Evolutionary conservation across 306 rosid species (phyloP), one percentile per base, ranked within the genome.

Genomic region (Gillenia trifoliata): DNA sequence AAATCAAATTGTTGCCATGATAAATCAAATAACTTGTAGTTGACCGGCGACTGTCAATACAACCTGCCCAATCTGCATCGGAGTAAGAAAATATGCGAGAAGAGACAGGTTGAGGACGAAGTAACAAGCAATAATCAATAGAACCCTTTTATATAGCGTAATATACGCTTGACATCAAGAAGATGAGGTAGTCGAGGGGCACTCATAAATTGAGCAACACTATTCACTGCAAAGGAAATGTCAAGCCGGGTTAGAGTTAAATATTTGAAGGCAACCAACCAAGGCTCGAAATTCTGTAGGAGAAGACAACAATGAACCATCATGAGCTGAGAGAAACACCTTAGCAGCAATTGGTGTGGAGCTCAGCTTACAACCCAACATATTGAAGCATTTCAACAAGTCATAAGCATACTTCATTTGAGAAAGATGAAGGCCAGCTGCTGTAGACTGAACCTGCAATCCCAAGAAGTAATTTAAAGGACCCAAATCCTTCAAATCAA

Each of bases 41-140:
- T 52, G 26, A 52, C 3, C 0, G 10, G 6, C 26, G 0, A 0
- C 4, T 19, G 9, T 52, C 1, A 6, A 15, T 4, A n/a, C 0
- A 52, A 5, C 25, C 12, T 0, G 1, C 59, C 59, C 4, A 52
- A 8, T 52, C 1, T 0, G 25, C 59, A 52, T 20, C 11, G 0
- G 4, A 52, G 1, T 20, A 20, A 19, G 26, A 1, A 2, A 0
- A 52, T 20, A 52, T 52, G 1, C 0, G 0, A 0, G 26, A 52
- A 2, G 12, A 3, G 1, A 20, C 4, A 19, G 1, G 59, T n/a
- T 52, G 26, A 0, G 1, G 26, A 20, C 0, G 12, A 52, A 52
- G 4, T 2, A 13, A 16, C 9, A 19, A 16, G 9, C 56, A 10
- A 50, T 15, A 0, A 20, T 7, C 19, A 16, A 50, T 6, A 8